Evolutionary conservation across 768 basidiomycete species (phyloP), one percentile per base, ranked within the genome.

Genomic region (Ramaria rubella): DNA sequence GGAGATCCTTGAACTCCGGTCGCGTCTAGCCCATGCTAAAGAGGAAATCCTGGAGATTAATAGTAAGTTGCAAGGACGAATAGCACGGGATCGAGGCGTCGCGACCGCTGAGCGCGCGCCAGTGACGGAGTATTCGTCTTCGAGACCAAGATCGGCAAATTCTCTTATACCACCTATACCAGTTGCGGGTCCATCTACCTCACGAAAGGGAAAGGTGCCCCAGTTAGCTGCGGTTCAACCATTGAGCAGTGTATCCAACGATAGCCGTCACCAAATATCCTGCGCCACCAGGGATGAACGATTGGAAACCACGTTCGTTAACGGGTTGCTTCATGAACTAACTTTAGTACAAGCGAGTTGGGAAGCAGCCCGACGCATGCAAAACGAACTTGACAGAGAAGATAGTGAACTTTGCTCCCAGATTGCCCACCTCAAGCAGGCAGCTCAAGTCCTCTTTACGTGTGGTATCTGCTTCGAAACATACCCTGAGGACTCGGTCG

Each of bases 401-500:
- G 67, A 78, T 53, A 42, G 42, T 14, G 64, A 55, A 2, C 68
- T 81, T 34, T 64, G 67, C n/a, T 60, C 45, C 5, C 73, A 81
- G 58, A 61, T 65, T 1, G 58, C 57, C 12, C 63, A 65, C 2
- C 71, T 79, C 5, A 45, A 60, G 14, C 60, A 43, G 11, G 29
- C 55, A 12, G 48, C 62, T 4, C 78, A 75, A 38, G 29, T 19
- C 17, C 53, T 66, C 7, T 85, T 83, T 57, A 65, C 72, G 38
- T 87, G 85, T 61, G 69, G 71, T 8, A 71, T 86, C 34, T 87
- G 85, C 64, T 64, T 79, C 58, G 85, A 87, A 14, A 64, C 72
- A 1, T 64, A 71, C 42, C 70, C 75, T 0, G 70, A 72, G 42
- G 76, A 80, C 45, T 61, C 68, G 38, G 70, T 76, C 14, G 73